Conservation (phyloP, 2,329 filamentous ascomycete genomes). For the Trichophyton benhamiae region DNA sequence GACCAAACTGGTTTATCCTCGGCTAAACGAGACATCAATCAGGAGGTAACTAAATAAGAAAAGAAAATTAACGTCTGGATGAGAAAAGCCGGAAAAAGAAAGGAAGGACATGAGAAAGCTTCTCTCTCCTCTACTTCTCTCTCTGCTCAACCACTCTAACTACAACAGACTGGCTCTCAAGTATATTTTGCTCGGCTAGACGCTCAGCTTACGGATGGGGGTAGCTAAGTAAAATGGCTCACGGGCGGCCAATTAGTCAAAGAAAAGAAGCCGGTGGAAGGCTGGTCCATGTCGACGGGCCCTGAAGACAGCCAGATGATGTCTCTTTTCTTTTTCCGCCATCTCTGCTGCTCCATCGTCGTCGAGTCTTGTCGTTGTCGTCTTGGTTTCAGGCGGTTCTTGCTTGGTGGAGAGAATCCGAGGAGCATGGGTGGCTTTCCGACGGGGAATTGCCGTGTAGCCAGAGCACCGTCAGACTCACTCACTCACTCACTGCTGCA, state of each 20-base stretch:
- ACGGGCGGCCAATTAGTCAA: neutral
- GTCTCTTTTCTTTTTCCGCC: neutral
- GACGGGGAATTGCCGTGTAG: neutral
- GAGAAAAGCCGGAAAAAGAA: neutral
- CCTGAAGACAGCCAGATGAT: neutral
- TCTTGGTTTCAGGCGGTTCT: neutral
- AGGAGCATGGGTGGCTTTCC: neutral
- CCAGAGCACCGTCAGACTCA: no score
- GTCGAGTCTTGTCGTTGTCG: neutral
- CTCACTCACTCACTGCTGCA: no score
- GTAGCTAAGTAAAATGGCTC: neutral
- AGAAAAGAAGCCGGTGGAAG: neutral
- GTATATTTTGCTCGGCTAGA: no score
- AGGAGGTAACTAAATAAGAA: neutral
- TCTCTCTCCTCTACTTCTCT: neutral
- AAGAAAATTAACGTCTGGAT: neutral
- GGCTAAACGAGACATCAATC: neutral
- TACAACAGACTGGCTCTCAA: neutral
- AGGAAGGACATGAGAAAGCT: neutral
- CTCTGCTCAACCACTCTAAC: no score
- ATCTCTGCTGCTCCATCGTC: no score
- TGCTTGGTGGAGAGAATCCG: neutral
- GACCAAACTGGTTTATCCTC: constrained; percentile 5
- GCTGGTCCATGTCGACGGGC: neutral
- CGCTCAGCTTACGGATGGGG: no score